These are phyloP conservation scores for Pythium guiyangense DNA, from an alignment of 352 stramenopile species.

Conservation along the genomic window DNA sequence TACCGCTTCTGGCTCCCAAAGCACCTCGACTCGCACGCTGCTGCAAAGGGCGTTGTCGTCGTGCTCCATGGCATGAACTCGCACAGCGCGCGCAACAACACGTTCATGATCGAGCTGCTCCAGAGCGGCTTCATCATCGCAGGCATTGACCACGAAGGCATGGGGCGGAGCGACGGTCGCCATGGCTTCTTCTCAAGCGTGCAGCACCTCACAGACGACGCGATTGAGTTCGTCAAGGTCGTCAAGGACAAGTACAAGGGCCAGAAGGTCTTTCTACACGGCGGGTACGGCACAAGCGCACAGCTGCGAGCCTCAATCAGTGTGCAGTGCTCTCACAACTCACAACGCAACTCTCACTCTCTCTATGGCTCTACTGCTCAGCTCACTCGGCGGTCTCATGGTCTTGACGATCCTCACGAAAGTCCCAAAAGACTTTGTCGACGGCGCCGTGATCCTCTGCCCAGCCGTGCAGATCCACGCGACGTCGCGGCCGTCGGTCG, in stretches of 20 bases:
- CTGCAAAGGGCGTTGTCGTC: slow-evolving; percentile 49
- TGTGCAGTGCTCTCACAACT: background rate
- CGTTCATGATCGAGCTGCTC: slow-evolving; percentile 68
- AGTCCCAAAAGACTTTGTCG: slow-evolving; percentile 38
- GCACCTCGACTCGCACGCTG: slow-evolving; percentile 22
- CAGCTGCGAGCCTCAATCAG: background rate
- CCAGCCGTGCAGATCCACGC: slow-evolving; percentile 66
- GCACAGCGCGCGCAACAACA: slow-evolving; percentile 74
- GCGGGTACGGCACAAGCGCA: slow-evolving; percentile 30
- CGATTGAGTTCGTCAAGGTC: slow-evolving; percentile 53
- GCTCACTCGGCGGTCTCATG: slow-evolving; percentile 66
- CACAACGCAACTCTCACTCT: background rate
- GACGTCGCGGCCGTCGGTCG: slow-evolving; percentile 35
- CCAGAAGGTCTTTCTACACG: slow-evolving; percentile 68
- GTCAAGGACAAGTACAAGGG: slow-evolving; percentile 55
- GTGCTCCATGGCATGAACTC: slow-evolving; percentile 76
- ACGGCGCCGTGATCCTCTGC: slow-evolving; percentile 68
- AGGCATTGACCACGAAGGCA: slow-evolving; percentile 65
- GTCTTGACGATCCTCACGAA: slow-evolving; percentile 56
- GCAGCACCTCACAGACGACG: slow-evolving; percentile 54
- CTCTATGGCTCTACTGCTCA: slow-evolving; percentile 15
- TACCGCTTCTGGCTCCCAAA: slow-evolving; percentile 69
- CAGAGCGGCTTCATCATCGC: slow-evolving; percentile 60
- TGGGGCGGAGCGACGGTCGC: slow-evolving; percentile 67
- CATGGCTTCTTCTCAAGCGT: slow-evolving; percentile 78